phyloP scores from a whole-genome alignment of 1,139 yeast genomes.

The Candida gigantensis region DNA sequence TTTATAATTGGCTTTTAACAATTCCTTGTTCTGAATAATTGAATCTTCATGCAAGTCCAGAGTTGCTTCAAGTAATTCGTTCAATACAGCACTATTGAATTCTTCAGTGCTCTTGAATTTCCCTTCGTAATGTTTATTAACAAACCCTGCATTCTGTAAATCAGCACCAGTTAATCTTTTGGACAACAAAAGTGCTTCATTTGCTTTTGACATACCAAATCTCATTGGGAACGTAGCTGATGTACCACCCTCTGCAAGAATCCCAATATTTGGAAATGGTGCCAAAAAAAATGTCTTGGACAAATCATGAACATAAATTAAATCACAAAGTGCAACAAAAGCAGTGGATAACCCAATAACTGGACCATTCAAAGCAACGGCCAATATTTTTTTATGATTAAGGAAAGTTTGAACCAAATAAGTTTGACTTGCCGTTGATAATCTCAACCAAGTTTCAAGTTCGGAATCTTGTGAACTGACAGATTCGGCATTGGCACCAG shows the following conservation, averaged over 20 bases:
- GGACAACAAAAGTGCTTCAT: constrained; percentile 72
- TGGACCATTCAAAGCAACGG: constrained; percentile 83
- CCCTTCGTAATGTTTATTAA: constrained; percentile 51
- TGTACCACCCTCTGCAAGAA: constrained; percentile 81
- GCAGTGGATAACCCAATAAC: constrained; percentile 80
- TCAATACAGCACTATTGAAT: constrained; percentile 55
- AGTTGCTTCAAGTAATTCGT: constrained; percentile 48
- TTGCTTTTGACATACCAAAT: constrained; percentile 71
- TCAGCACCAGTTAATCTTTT: constrained; percentile 63
- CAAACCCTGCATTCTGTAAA: constrained; percentile 57
- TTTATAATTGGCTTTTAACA: constrained; percentile 50
- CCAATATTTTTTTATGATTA: constrained; percentile 70
- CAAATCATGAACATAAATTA: constrained; percentile 67
- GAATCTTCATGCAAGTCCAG: constrained; percentile 58
- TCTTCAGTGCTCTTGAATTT: constrained; percentile 53
- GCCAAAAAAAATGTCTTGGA: constrained; percentile 58
- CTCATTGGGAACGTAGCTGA: constrained; percentile 68
- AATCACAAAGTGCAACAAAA: constrained; percentile 73
- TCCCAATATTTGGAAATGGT: constrained; percentile 82
- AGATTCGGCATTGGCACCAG: constrained; percentile 67
- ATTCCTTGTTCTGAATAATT: constrained; percentile 60
- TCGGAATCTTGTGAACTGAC: constrained; percentile 30
- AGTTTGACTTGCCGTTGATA: constrained; percentile 68
- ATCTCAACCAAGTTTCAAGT: constrained; percentile 56
- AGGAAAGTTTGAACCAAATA: constrained; percentile 67